Base-by-base conservation (phyloP, 495 filamentous ascomycete genomes). In the Penicillium egyptiacum region DNA sequence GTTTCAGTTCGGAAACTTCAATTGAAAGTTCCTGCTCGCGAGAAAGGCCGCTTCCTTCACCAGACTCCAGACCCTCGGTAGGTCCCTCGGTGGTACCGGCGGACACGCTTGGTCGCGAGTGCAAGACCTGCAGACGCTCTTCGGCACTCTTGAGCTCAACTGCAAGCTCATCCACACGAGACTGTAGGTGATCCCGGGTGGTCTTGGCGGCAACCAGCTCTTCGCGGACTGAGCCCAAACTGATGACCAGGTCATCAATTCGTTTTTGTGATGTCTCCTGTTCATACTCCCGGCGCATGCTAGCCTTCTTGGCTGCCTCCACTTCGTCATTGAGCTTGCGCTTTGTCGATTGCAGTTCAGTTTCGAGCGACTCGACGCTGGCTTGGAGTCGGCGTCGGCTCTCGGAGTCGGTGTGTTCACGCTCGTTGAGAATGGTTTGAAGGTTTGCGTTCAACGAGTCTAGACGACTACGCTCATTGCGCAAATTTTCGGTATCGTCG, bases 81-180 rank as follows among this genome's bases (percentile, higher is more conserved):
- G 61, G 46, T 17, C 55, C 53, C 33, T 73, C 67, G 33, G 76
- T 62, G 20, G 76, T 70, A 0, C 74, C 72, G 23, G 72, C 74
- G 43, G 72, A 64, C 12, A 86, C 76, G 8, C 86, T 88, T 5
- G 88, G 85, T 35, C 83, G 80, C 20, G 89, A 85, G 51, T 93
- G 90, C 28, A 97, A 78, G 4, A 88, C 83, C 58, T 86, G 87
- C 12, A 88, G 75, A 22, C 89, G 87, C 65, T 98, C 95, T 69
- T 97, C 91, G 7, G 91, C 89, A 66, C 86, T 90, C 62, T 86
- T 86, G 35, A 98, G 81, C 70, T 97, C 90, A 51, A 93, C 88
- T 46, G 84, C 87, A 49, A 98, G 76, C 70, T 98, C 93, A 58
- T 95, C 88, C 14, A 96, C 90, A 47, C 91, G 81, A 14, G 86